Evolutionary conservation across 148 eudicot genomes (phyloP).

Genomic region (Chenopodium formosanum): DNA sequence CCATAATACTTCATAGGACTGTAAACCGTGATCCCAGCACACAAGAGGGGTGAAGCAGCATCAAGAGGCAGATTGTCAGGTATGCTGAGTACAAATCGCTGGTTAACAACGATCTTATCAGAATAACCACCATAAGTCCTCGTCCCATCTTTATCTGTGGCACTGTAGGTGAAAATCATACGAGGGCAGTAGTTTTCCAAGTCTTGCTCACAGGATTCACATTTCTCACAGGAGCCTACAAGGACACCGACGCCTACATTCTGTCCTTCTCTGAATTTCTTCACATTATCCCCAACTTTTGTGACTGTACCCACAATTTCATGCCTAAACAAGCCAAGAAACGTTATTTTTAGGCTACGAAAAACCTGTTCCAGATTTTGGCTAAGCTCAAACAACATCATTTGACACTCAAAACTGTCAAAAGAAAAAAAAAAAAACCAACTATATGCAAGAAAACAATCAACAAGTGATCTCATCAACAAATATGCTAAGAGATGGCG

Average conservation of each 20-base stretch:
- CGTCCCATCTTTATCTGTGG: slow-evolving; percentile 42
- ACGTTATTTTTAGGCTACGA: too few species aligned
- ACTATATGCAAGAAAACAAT: too few species aligned
- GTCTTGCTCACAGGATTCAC: slow-evolving; percentile 53
- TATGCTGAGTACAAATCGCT: slow-evolving; percentile 49
- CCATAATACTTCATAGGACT: slow-evolving; percentile 78
- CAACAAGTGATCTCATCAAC: too few species aligned
- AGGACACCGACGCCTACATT: slow-evolving; percentile 66
- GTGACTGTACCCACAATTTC: slow-evolving; percentile 67
- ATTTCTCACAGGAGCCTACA: slow-evolving; percentile 53
- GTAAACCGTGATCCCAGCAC: slow-evolving; percentile 72
- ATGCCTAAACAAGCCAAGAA: slow-evolving; percentile 38
- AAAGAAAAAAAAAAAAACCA: too few species aligned
- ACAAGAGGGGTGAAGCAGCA: slow-evolving; percentile 56
- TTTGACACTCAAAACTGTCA: neutral
- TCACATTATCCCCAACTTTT: slow-evolving; percentile 44
- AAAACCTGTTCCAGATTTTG: too few species aligned
- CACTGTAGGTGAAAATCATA: slow-evolving; percentile 43
- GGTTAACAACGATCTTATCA: slow-evolving; percentile 52
- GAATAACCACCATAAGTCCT: slow-evolving; percentile 66
- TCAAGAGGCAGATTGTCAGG: slow-evolving; percentile 57
- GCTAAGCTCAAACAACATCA: neutral
- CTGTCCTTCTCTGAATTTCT: slow-evolving; percentile 59
- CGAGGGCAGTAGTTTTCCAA: slow-evolving; percentile 59
- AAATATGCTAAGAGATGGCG: too few species aligned